Evolutionary conservation across 257 asterid genomes (phyloP).

Genomic region (Jasminum sambac): DNA sequence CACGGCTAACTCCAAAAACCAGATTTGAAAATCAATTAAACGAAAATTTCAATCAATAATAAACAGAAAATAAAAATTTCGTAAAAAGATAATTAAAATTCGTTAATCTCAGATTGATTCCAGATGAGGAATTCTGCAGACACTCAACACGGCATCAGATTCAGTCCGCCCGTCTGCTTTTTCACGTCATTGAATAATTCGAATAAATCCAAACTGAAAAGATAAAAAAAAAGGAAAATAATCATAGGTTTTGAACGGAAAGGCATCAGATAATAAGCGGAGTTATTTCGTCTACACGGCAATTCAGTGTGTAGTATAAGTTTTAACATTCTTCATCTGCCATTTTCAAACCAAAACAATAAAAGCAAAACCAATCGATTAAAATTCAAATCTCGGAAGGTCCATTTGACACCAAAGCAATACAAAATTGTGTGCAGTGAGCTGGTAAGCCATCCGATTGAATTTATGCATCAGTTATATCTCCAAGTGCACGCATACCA

Average conservation of each 20-base stretch:
- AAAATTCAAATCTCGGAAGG: constrained; percentile 40
- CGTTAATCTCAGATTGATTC: constrained; percentile 48
- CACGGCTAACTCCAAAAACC: constrained; percentile 30
- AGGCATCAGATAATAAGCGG: constrained; percentile 89
- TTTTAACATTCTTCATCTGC: constrained; percentile 48
- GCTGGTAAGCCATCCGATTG: constrained; percentile 77
- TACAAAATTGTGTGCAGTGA: constrained; percentile 52
- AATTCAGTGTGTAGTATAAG: constrained; percentile 70
- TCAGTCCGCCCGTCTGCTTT: constrained; percentile 95
- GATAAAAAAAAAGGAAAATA: neutral
- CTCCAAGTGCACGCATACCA: constrained; percentile 49
- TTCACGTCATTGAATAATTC: constrained; percentile 45
- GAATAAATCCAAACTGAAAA: neutral
- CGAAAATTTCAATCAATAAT: neutral
- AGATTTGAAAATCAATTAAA: neutral
- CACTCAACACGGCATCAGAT: constrained; percentile 88
- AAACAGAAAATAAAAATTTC: neutral
- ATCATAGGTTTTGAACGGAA: neutral
- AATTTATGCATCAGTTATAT: constrained; percentile 66
- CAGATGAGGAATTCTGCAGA: constrained; percentile 60
- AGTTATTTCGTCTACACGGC: constrained; percentile 53
- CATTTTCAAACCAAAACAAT: constrained; percentile 6
- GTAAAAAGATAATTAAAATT: neutral
- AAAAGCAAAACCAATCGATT: neutral
- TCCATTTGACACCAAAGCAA: constrained; percentile 82